A percentile compares a stretch with the other conserved stretches of the same genome.
Conservation (phyloP, 805 yeast genomes). For the Candida parachauliodes region DNA sequence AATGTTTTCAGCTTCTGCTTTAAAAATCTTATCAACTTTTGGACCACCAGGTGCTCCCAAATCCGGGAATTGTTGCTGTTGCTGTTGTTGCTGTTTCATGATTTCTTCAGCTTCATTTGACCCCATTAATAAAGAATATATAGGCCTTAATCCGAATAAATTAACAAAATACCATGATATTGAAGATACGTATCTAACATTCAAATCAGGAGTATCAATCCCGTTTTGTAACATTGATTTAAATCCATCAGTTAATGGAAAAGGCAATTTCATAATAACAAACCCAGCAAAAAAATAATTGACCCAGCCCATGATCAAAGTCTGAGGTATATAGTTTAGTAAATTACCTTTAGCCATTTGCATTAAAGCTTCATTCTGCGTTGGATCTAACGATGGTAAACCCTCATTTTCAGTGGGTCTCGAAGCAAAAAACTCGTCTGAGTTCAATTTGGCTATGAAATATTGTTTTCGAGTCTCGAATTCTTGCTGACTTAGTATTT, state of each 20-base stretch:
- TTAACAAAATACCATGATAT: conserved; percentile 95
- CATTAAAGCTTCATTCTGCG: conserved; percentile 67
- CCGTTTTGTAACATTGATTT: conserved; percentile 91
- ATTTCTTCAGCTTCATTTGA: conserved; percentile 45
- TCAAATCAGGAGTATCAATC: conserved; percentile 76
- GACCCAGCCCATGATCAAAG: conserved; percentile 94
- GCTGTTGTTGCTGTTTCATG: conserved; percentile 35
- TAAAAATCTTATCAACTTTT: conserved; percentile 58
- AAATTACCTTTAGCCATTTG: conserved; percentile 77
- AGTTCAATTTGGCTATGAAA: conserved; percentile 44
- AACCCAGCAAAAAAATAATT: conserved; percentile 91
- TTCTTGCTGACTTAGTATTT: conserved; percentile 47
- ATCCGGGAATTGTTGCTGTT: conserved; percentile 32
- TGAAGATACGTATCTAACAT: conserved; percentile 88
- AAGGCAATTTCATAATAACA: conserved; percentile 75
- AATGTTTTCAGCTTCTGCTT: conserved; percentile 69
- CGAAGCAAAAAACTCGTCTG: conserved; percentile 51
- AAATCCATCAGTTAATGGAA: conserved; percentile 84
- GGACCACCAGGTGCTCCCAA: conserved; percentile 58
- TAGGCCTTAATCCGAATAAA: conserved; percentile 76
- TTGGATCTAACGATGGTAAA: conserved; percentile 67
- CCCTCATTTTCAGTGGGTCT: conserved; percentile 31
- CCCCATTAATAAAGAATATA: conserved; percentile 67
- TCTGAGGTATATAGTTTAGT: conserved; percentile 85
- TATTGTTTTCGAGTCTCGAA: conserved; percentile 52